Conservation (phyloP, 1,139 yeast species). For the Hyphopichia fennica region DNA sequence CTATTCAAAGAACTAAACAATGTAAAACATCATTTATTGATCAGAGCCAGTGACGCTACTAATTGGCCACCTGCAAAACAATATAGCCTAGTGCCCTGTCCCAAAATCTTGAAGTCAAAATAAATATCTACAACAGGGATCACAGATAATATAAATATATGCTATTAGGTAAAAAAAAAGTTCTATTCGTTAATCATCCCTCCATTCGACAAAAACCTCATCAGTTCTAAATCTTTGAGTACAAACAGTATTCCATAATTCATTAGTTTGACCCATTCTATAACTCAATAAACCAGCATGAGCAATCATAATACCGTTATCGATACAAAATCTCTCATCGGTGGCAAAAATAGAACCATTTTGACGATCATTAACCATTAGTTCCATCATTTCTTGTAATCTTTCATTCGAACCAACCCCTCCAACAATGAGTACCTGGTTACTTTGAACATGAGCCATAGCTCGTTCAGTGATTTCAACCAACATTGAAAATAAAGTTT, state of each 20-base stretch:
- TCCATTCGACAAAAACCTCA: constrained; percentile 88
- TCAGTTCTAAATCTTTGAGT: constrained; percentile 94
- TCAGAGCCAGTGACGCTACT: background rate
- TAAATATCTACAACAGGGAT: too few species aligned
- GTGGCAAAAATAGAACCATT: constrained; percentile 89
- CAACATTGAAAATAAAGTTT: constrained; percentile 89
- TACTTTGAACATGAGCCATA: constrained; percentile 93
- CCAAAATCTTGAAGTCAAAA: too few species aligned
- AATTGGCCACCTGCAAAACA: background rate
- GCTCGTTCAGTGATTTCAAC: constrained; percentile 98
- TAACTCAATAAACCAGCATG: constrained; percentile 92
- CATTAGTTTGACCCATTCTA: constrained; percentile 73
- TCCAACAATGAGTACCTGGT: constrained; percentile 91
- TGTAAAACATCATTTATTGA: background rate
- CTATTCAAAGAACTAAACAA: background rate
- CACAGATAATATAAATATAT: too few species aligned
- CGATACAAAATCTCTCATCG: constrained; percentile 95
- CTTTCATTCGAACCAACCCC: constrained; percentile 96
- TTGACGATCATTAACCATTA: constrained; percentile 82
- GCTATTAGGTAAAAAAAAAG: background rate
- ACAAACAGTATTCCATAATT: constrained; percentile 73
- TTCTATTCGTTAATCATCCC: constrained; percentile 50
- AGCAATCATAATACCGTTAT: constrained; percentile 98
- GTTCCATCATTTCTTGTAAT: constrained; percentile 92
- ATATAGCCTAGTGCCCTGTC: background rate